A percentile compares a stretch with the other conserved stretches of the same genome.
Evolutionary conservation across 2,329 filamentous ascomycete genomes (phyloP).

Genomic region (Hymenoscyphus infarciens): DNA sequence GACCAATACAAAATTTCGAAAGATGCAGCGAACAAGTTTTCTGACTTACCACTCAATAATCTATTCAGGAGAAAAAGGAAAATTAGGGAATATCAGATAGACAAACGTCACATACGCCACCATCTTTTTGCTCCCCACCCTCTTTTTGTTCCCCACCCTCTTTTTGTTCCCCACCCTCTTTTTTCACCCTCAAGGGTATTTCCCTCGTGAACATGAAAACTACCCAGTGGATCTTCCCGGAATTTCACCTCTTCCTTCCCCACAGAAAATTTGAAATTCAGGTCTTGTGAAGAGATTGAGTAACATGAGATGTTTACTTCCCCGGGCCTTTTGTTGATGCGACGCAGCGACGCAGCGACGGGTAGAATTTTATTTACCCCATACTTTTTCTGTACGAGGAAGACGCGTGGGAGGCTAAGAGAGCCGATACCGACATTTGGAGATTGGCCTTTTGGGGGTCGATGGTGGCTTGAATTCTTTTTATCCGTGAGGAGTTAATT

Average conservation of each 20-base stretch:
- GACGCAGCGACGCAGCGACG: not conserved
- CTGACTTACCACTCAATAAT: not conserved
- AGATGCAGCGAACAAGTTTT: not conserved
- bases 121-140: not conserved
- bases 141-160: not conserved
- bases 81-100: not conserved
- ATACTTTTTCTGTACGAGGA: not conserved
- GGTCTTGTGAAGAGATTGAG: not conserved
- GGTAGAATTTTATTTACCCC: not conserved
- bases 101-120: not conserved
- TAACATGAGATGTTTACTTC: not conserved
- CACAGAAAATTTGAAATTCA: not conserved
- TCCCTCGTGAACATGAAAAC: not conserved
- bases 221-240: no score
- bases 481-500: not conserved
- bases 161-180: not conserved
- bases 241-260: not conserved
- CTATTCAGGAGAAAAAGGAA: not conserved
- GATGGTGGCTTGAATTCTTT: not conserved
- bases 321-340: not conserved
- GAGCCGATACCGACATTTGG: slow-evolving; percentile 3
- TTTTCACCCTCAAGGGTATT: not conserved
- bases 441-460: not conserved
- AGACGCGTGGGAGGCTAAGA: not conserved
- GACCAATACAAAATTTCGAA: not conserved